Evolutionary conservation across 2,329 filamentous ascomycete genomes (phyloP).

Genomic region (Sporothrix humicola): DNA sequence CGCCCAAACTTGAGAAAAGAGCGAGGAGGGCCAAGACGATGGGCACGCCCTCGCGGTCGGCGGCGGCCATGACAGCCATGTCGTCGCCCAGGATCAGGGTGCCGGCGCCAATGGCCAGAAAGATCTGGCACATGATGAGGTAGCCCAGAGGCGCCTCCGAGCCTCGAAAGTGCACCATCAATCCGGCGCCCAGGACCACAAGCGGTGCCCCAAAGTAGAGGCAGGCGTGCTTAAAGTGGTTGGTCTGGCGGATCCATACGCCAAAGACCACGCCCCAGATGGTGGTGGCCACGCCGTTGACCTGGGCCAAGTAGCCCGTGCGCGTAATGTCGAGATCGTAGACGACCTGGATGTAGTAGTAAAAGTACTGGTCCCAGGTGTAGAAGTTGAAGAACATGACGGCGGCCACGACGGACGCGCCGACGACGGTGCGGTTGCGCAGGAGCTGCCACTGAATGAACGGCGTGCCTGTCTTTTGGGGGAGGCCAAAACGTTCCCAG

Average conservation of each 20-base stretch:
- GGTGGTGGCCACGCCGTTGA: slow-evolving; percentile 44
- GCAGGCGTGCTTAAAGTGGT: slow-evolving; percentile 53
- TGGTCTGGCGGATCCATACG: slow-evolving; percentile 54
- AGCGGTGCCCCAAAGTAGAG: slow-evolving; percentile 56
- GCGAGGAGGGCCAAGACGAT: slow-evolving; percentile 63
- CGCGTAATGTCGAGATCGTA: slow-evolving; percentile 37
- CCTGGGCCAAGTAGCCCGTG: slow-evolving; percentile 39
- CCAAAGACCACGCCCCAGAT: slow-evolving; percentile 54
- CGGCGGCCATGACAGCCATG: slow-evolving; percentile 64
- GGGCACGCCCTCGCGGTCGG: slow-evolving; percentile 63
- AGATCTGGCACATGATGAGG: slow-evolving; percentile 64
- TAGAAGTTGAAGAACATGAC: slow-evolving; percentile 39
- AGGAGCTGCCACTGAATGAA: slow-evolving; percentile 55
- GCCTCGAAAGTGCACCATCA: slow-evolving; percentile 65
- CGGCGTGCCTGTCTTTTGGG: slow-evolving; percentile 43
- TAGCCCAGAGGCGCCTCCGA: slow-evolving; percentile 56
- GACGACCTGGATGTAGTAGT: slow-evolving; percentile 40
- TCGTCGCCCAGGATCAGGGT: slow-evolving; percentile 63
- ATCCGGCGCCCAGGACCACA: slow-evolving; percentile 58
- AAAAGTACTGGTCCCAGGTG: slow-evolving; percentile 40
- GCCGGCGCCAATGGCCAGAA: slow-evolving; percentile 60
- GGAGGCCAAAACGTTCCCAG: slow-evolving; percentile 46
- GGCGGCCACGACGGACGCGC: slow-evolving; percentile 35
- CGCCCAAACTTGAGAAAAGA: slow-evolving; percentile 63
- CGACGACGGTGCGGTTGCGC: slow-evolving; percentile 54